phyloP scores from a whole-genome alignment of 2,329 filamentous ascomycete genomes.

The Ophiostoma pallidulum region DNA sequence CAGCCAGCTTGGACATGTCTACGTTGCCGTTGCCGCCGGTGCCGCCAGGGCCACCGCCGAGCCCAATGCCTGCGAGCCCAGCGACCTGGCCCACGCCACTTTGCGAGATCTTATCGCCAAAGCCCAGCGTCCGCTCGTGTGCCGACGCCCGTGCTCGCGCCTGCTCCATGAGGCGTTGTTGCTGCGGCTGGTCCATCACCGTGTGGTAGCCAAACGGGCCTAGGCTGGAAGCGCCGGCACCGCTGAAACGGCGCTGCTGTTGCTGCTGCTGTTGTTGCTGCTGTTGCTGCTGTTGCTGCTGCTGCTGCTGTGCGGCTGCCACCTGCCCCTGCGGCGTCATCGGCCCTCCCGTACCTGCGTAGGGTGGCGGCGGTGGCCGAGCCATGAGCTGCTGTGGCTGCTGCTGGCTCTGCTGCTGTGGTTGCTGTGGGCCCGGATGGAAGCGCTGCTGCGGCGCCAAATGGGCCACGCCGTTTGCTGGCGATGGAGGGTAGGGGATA shows the following conservation, averaged over 20 bases:
- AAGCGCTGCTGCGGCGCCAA: slow-evolving; percentile 33
- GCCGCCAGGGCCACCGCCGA: slow-evolving; percentile 17
- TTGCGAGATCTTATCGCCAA: slow-evolving; percentile 28
- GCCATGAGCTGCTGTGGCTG: slow-evolving; percentile 19
- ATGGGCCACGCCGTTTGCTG: slow-evolving; percentile 34
- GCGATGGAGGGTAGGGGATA: slow-evolving; percentile 27
- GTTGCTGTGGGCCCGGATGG: slow-evolving; percentile 30
- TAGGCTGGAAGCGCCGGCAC: slow-evolving; percentile 16
- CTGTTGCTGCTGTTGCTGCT: slow-evolving; percentile 3
- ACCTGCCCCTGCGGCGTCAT: slow-evolving; percentile 17
- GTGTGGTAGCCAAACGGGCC: slow-evolving; percentile 39
- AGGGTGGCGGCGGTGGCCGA: slow-evolving; percentile 19
- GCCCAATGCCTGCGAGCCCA: slow-evolving; percentile 29
- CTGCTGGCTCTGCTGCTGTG: slow-evolving; percentile 21
- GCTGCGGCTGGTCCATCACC: slow-evolving; percentile 40
- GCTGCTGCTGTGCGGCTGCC: background rate
- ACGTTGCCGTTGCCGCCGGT: slow-evolving; percentile 18
- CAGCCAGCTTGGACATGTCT: slow-evolving; percentile 27
- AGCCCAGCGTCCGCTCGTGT: slow-evolving; percentile 32
- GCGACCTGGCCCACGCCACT: slow-evolving; percentile 21
- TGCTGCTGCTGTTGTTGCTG: too few species aligned
- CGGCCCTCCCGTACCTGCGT: slow-evolving; percentile 17
- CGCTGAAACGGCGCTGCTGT: slow-evolving; percentile 15
- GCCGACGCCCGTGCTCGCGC: slow-evolving; percentile 36
- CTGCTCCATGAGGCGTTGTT: slow-evolving; percentile 42